Percentiles rank a stretch among this genome's conserved stretches.
These are phyloP conservation scores for Gaeumannomyces sp. DNA, from an alignment of 2,329 filamentous ascomycete genomes.

Conservation along the genomic window DNA sequence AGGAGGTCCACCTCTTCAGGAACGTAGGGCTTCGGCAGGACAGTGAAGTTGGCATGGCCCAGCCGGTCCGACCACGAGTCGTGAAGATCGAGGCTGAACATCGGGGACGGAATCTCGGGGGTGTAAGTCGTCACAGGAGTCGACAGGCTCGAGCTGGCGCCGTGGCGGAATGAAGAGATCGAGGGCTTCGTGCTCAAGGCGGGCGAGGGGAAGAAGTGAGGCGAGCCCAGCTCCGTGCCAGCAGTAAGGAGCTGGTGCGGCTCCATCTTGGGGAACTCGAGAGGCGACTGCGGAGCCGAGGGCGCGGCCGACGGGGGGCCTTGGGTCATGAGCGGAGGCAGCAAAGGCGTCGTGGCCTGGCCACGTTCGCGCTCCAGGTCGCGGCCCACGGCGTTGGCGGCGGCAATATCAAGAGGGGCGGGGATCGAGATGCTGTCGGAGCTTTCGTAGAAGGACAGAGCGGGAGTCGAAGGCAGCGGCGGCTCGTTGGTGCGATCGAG, in stretches of 20 bases:
- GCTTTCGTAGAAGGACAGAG: conserved; percentile 57
- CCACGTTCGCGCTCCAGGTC: conserved; percentile 52
- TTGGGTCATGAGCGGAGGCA: conserved; percentile 72
- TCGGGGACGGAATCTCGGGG: conserved; percentile 43
- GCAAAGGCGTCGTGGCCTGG: conserved; percentile 71
- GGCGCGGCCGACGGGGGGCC: conserved; percentile 36
- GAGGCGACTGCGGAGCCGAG: conserved; percentile 65
- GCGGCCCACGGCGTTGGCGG: conserved; percentile 39
- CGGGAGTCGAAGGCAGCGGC: conserved; percentile 54
- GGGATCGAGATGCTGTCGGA: conserved; percentile 46
- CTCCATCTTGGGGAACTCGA: conserved; percentile 77
- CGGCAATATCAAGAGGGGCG: conserved; percentile 44
- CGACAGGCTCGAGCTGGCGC: conserved; percentile 56
- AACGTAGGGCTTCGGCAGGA: conserved; percentile 73
- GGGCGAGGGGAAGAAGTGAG: conserved; percentile 51
- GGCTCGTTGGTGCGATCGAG: conserved; percentile 42
- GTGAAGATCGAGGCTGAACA: conserved; percentile 51
- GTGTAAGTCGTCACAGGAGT: conserved; percentile 47
- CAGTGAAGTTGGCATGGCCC: conserved; percentile 90
- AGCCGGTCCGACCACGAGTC: conserved; percentile 82
- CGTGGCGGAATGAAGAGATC: conserved; percentile 62
- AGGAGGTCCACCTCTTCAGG: conserved; percentile 56
- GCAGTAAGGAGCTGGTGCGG: conserved; percentile 27
- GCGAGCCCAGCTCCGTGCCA: conserved; percentile 17
- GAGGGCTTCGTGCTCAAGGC: conserved; percentile 74